phyloP scores from a whole-genome alignment of 352 stramenopile genomes.

The Phytopythium vexans region DNA sequence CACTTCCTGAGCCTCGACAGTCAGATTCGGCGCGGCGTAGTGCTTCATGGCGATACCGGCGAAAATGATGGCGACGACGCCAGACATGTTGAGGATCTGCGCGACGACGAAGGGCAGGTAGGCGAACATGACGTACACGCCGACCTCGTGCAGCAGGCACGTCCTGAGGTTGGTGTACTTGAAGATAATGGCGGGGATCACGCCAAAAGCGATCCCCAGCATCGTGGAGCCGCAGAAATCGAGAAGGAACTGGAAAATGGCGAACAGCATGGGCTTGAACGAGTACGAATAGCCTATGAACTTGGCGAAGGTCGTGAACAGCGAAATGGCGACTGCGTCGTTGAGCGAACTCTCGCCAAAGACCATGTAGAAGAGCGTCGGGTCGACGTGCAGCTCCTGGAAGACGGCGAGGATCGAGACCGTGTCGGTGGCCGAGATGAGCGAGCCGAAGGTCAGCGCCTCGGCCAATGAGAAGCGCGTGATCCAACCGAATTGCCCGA shows the following conservation, averaged over 20 bases:
- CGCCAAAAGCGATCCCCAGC: constrained; percentile 83
- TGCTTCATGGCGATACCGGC: constrained; percentile 90
- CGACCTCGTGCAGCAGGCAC: constrained; percentile 86
- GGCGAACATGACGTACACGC: constrained; percentile 86
- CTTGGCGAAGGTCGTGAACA: constrained; percentile 92
- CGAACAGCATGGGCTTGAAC: constrained; percentile 70
- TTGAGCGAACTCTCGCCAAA: constrained; percentile 96
- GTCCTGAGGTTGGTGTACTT: constrained; percentile 89
- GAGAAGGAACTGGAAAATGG: constrained; percentile 87
- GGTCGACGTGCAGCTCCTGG: constrained; percentile 86
- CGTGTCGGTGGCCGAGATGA: constrained; percentile 93
- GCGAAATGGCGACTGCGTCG: constrained; percentile 91
- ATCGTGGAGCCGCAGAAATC: constrained; percentile 88
- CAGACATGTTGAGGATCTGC: constrained; percentile 79
- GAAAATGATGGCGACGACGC: constrained; percentile 94
- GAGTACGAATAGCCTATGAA: constrained; percentile 89
- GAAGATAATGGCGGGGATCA: constrained; percentile 85
- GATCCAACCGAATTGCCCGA: constrained; percentile 56
- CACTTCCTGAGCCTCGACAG: constrained; percentile 71
- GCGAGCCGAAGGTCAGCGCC: constrained; percentile 87
- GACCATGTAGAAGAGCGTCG: constrained; percentile 93
- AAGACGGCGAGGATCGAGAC: constrained; percentile 92
- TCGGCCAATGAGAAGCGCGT: constrained; percentile 87
- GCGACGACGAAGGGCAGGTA: constrained; percentile 78
- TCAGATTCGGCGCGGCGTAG: constrained; percentile 88